Conservation (phyloP, 1,139 yeast genomes). For the Yamadazyma triangularis region DNA sequence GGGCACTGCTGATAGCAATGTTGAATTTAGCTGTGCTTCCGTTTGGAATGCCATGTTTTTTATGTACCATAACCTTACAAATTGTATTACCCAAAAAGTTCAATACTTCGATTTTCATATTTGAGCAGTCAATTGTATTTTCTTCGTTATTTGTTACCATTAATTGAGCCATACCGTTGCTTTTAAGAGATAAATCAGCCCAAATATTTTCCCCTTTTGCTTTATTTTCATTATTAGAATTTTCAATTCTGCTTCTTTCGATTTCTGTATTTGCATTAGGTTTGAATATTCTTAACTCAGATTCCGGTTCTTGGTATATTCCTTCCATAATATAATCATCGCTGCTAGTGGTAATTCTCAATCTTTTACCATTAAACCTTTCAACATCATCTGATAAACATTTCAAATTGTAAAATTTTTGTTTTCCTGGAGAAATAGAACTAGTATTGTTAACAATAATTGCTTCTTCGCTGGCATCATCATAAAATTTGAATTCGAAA, state of each 20-base stretch:
- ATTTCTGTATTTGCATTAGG: neutral
- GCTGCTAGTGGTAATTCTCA: constrained; percentile 18
- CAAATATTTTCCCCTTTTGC: constrained; percentile 4
- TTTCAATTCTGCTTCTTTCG: neutral
- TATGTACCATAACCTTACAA: constrained; percentile 25
- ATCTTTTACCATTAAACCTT: constrained; percentile 13
- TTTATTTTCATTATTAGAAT: neutral
- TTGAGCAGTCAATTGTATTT: constrained; percentile 25
- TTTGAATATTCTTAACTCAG: constrained; percentile 3
- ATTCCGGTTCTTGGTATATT: constrained; percentile 10
- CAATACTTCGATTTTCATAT: constrained; percentile 26
- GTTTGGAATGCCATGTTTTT: constrained; percentile 30
- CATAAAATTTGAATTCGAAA: constrained; percentile 23
- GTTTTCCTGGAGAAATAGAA: constrained; percentile 24
- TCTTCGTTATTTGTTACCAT: constrained; percentile 27
- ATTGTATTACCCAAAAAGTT: constrained; percentile 27
- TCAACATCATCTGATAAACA: constrained; percentile 12
- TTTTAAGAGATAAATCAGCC: constrained; percentile 27
- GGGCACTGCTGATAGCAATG: constrained; percentile 27
- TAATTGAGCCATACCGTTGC: constrained; percentile 28
- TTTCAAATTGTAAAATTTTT: constrained; percentile 27
- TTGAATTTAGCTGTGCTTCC: constrained; percentile 31
- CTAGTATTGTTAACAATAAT: constrained; percentile 25
- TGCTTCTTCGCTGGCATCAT: constrained; percentile 11
- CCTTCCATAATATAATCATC: constrained; percentile 22